These are phyloP conservation scores for Nematocida sp. DNA, from an alignment of 371 early-diverging fungal genomes.

Conservation along the genomic window DNA sequence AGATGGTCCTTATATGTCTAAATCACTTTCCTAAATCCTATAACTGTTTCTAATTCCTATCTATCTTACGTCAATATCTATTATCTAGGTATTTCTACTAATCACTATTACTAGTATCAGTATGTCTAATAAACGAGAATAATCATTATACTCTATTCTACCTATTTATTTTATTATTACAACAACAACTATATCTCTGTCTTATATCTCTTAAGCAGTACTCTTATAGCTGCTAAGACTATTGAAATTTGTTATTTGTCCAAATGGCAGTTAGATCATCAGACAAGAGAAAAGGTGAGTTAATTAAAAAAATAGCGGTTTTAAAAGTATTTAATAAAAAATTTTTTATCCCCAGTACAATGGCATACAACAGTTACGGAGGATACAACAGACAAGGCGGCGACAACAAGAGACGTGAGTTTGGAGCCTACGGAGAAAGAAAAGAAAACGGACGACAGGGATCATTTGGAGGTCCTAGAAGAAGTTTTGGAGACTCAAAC, in stretches of 20 bases:
- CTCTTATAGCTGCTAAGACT: no score
- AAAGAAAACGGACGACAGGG: constrained; percentile 42
- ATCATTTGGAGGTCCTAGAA: not conserved
- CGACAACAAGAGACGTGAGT: constrained; percentile 27
- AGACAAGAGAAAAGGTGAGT: not conserved
- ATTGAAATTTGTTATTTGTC: no score
- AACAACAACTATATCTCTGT: no score
- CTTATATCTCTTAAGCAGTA: no score
- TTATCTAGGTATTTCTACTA: no score
- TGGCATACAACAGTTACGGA: constrained; percentile 45
- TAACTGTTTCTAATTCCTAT: not conserved
- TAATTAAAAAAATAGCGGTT: constrained; percentile 4
- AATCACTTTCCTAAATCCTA: constrained; percentile 37
- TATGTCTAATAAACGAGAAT: no score
- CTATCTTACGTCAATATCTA: no score
- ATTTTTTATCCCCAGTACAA: constrained; percentile 21
- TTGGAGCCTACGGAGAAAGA: constrained; percentile 44
- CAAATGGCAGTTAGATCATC: no score
- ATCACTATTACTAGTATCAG: no score
- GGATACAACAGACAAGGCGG: constrained; percentile 28
- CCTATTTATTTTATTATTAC: no score
- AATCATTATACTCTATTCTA: no score
- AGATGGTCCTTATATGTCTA: constrained; percentile 71
- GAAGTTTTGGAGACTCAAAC: constrained; percentile 31
- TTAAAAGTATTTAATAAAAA: not conserved